Base-by-base conservation (phyloP, 768 basidiomycete species). In the Lactarius trivialis region DNA sequence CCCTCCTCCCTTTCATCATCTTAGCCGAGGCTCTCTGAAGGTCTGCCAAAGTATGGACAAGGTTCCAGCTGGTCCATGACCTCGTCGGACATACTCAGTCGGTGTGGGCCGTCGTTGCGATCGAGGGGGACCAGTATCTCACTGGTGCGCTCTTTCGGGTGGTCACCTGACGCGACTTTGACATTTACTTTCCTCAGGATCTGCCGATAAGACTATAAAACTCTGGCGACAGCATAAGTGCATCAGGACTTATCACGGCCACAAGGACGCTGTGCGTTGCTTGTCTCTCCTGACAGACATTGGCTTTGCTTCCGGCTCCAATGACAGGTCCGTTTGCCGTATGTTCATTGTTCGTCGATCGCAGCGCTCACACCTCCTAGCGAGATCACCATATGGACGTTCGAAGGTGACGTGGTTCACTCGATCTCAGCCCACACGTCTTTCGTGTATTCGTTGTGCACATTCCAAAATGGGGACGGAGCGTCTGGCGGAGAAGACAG, bases 401-500 rank as follows among this genome's bases (percentile, higher is more conserved):
- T 93, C 45, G 87, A 83, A 58, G 90, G 92, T 60, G 91, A 90
- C 71, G 70, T 81, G 51, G 78, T 88, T 58, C 87, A 88, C 70
- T 83, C 85, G 0, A 75, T 98, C n/a, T 86, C 89, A 4, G 97
- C 94, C 1, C 97, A 98, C 72, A 96, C 94, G 1, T 97, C 94
- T 24, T 99, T 98, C 72, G 93, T 98, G 15, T 99, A 98, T 76
- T 88, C 89, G 60, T 73, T 99, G 15, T 83, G 90, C 0, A 82
- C 91, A 21, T 79, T 98, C 21, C 88, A 93, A 1, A 84, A 76
- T 64, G 91, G 95, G 21, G 85, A 88, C 66, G 80, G 94, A 24
- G 85, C 96, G 8, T 93, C 90, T n/a, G 85, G 86, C 37, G 93
- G 96, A 7, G 97, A 99, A 76, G 97, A 99, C 73, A 86, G 96